A percentile compares a stretch with the other conserved stretches of the same genome.
These are phyloP conservation scores for Lactarius vividus DNA, from an alignment of 768 basidiomycete genomes.

Conservation along the genomic window DNA sequence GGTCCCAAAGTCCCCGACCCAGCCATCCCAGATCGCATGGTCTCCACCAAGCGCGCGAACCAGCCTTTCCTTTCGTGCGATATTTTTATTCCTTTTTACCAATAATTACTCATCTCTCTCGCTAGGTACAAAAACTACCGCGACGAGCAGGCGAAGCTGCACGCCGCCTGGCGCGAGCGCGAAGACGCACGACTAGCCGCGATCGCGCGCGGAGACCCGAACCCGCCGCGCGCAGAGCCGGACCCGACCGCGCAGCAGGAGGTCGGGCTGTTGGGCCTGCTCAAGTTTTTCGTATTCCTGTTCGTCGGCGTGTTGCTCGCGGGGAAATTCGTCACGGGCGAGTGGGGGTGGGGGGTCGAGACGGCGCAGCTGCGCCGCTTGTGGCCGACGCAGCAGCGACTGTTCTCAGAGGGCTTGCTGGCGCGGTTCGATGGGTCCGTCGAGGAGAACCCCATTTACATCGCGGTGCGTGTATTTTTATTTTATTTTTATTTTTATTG, in stretches of 20 bases:
- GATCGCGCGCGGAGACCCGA: conserved; percentile 65
- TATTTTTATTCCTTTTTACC: no score
- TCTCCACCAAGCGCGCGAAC: conserved; percentile 82
- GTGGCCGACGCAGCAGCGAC: conserved; percentile 59
- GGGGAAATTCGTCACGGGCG: conserved; percentile 86
- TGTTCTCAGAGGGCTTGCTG: conserved; percentile 75
- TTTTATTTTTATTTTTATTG: no score
- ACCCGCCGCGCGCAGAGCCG: conserved; percentile 63
- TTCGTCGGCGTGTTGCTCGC: conserved; percentile 54
- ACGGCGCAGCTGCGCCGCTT: conserved; percentile 59
- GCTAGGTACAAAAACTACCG: conserved; percentile 61
- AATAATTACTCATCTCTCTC: no score
- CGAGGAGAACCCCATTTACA: conserved; percentile 66
- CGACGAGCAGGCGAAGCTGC: conserved; percentile 56
- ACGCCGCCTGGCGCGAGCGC: conserved; percentile 64
- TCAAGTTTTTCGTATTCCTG: conserved; percentile 65
- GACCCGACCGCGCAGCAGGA: conserved; percentile 72
- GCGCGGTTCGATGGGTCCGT: conserved; percentile 69
- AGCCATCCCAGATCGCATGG: conserved; percentile 60
- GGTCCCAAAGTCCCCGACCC: conserved; percentile 62
- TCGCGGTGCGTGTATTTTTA: conserved; percentile 73
- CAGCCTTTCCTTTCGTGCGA: conserved; percentile 74
- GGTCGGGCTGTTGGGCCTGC: conserved; percentile 58
- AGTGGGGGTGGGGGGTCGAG: conserved; percentile 76
- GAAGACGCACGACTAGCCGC: conserved; percentile 70